Evolutionary conservation across 352 stramenopile genomes (phyloP).

Genomic region (Phytophthora rubi): DNA sequence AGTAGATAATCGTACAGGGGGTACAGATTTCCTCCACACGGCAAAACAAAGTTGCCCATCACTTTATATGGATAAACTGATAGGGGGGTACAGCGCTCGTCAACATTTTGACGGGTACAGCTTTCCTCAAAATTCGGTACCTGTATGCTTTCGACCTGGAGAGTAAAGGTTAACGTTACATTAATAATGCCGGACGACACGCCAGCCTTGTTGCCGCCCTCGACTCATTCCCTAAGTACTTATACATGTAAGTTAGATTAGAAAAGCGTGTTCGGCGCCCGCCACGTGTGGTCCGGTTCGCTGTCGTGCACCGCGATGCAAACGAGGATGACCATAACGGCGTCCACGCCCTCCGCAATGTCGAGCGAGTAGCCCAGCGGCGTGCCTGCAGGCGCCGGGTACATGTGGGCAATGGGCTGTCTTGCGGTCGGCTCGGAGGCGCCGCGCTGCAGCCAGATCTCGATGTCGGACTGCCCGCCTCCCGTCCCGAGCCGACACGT

Average conservation of each 20-base stretch:
- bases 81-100: too few species aligned
- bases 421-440: conserved; percentile 13
- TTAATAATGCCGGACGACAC: too few species aligned
- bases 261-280: conserved; percentile 8
- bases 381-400: conserved; percentile 20
- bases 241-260: background rate
- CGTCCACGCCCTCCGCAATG: conserved; percentile 46
- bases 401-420: conserved; percentile 46
- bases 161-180: too few species aligned
- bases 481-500: conserved; percentile 36
- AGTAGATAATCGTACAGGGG: too few species aligned
- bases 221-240: background rate
- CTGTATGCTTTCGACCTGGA: too few species aligned
- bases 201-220: too few species aligned
- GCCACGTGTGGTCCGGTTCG: conserved; percentile 24
- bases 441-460: conserved; percentile 48
- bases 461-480: conserved; percentile 34
- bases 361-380: conserved; percentile 40
- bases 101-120: too few species aligned
- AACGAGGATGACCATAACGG: conserved; percentile 39
- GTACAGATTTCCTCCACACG: too few species aligned
- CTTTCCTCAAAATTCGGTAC: too few species aligned
- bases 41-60: too few species aligned
- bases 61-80: too few species aligned
- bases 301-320: conserved; percentile 42